A percentile compares a stretch with the other conserved stretches of the same genome.
phyloP scores from a whole-genome alignment of 2,329 filamentous ascomycete species.

The Torrubiella hemipterigena region DNA sequence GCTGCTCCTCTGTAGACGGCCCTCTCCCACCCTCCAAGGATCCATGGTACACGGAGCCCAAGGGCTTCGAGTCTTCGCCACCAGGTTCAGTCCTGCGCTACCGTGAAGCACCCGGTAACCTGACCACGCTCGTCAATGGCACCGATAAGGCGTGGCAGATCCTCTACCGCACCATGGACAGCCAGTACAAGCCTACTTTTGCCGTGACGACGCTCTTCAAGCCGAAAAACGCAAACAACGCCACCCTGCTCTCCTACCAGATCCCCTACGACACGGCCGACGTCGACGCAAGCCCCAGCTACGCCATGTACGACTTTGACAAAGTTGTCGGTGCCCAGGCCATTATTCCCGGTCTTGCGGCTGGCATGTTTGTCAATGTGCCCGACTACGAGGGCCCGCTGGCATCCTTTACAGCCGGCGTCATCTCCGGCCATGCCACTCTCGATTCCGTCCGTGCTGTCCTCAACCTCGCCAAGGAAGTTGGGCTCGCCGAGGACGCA shows the following conservation, averaged over 20 bases:
- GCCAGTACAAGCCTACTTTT: constrained; percentile 19
- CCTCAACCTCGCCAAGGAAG: constrained; percentile 12
- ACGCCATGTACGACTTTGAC: constrained; percentile 12
- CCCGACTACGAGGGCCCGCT: constrained; percentile 34
- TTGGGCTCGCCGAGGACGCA: constrained; percentile 19
- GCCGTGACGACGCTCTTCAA: constrained; percentile 12
- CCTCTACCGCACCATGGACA: constrained; percentile 22
- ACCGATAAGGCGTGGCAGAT: constrained; percentile 17
- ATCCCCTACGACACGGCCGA: constrained; percentile 22
- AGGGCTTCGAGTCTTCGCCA: constrained; percentile 10
- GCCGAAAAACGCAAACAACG: neutral
- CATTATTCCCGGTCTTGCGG: constrained; percentile 16
- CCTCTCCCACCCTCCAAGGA: constrained; percentile 19
- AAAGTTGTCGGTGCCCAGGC: constrained; percentile 4
- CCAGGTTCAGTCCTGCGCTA: constrained; percentile 8
- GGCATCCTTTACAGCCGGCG: constrained; percentile 30
- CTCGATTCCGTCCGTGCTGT: constrained; percentile 33
- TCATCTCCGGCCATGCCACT: constrained; percentile 28
- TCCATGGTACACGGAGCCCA: constrained; percentile 21
- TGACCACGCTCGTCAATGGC: constrained; percentile 8
- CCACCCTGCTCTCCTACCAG: constrained; percentile 23
- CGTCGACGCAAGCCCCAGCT: constrained; percentile 23
- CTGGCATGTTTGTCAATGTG: constrained; percentile 30
- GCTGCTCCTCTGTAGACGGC: no score
- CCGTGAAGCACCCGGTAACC: constrained; percentile 4